Percentiles rank a stretch among this genome's conserved stretches.
phyloP scores from a whole-genome alignment of 1,139 yeast genomes.

The Lizanozyma gosingica region DNA sequence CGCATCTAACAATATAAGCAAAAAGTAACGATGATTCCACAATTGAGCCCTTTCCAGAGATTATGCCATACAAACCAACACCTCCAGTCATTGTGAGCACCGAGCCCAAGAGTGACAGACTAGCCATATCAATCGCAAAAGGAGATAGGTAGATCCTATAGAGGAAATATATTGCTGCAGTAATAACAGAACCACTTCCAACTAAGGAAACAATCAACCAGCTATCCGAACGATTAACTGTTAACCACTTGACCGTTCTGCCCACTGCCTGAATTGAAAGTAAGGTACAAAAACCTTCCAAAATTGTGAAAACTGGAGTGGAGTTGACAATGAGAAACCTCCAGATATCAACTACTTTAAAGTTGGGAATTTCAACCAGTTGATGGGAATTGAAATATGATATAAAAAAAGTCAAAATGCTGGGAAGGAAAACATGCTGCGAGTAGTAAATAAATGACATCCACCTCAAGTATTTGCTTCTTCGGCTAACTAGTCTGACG shows the following conservation, averaged over 20 bases:
- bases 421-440: slow-evolving; percentile 79
- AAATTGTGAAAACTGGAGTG: slow-evolving; percentile 78
- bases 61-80: slow-evolving; percentile 74
- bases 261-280: slow-evolving; percentile 87
- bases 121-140: slow-evolving; percentile 59
- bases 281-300: slow-evolving; percentile 90
- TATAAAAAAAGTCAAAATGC: slow-evolving; percentile 65
- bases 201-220: slow-evolving; percentile 76
- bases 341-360: slow-evolving; percentile 34
- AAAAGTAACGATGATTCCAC: slow-evolving; percentile 79
- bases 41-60: slow-evolving; percentile 78
- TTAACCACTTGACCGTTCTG: slow-evolving; percentile 68
- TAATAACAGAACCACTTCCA: slow-evolving; percentile 65
- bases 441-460: slow-evolving; percentile 61
- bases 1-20: slow-evolving; percentile 86
- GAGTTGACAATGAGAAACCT: slow-evolving; percentile 59
- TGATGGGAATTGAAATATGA: slow-evolving; percentile 35
- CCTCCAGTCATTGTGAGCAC: slow-evolving; percentile 69
- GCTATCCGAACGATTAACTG: slow-evolving; percentile 57
- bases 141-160: slow-evolving; percentile 76
- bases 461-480: slow-evolving; percentile 39
- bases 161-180: slow-evolving; percentile 69
- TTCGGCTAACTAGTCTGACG: slow-evolving; percentile 47
- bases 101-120: slow-evolving; percentile 81
- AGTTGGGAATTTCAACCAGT: neutral